phyloP scores from a whole-genome alignment of 2,329 filamentous ascomycete genomes.

The Fusarium paranaense region DNA sequence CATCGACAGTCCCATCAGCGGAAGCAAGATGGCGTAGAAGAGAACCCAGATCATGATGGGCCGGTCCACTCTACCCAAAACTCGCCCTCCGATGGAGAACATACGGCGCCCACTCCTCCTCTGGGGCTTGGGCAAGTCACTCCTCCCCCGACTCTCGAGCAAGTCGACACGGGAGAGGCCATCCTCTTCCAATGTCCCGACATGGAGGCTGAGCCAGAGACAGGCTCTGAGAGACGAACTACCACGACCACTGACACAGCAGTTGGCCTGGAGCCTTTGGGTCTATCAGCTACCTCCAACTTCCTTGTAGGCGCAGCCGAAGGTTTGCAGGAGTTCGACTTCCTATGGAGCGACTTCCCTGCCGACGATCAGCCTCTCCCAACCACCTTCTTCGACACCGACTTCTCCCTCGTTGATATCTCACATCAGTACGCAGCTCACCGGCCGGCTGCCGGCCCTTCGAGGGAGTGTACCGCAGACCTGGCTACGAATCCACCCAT shows the following conservation, averaged over 20 bases:
- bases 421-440: slow-evolving; percentile 5
- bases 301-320: neutral
- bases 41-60: neutral
- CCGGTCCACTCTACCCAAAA: neutral
- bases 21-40: neutral
- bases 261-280: neutral
- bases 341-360: slow-evolving; percentile 10
- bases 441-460: neutral
- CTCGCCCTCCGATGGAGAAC: neutral
- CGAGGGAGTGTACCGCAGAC: neutral
- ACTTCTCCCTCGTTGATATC: slow-evolving; percentile 9
- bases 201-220: neutral
- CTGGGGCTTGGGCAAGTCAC: neutral
- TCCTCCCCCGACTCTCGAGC: neutral
- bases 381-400: slow-evolving; percentile 1
- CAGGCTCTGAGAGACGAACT: neutral
- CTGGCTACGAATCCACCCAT: neutral
- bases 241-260: neutral
- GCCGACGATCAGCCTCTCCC: slow-evolving; percentile 4
- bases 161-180: neutral
- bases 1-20: neutral
- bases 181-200: neutral
- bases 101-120: neutral
- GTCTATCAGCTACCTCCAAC: neutral
- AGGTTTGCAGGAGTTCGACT: slow-evolving; percentile 3